Conservation (phyloP, 2,329 filamentous ascomycete species). For the Colletotrichum sp. region DNA sequence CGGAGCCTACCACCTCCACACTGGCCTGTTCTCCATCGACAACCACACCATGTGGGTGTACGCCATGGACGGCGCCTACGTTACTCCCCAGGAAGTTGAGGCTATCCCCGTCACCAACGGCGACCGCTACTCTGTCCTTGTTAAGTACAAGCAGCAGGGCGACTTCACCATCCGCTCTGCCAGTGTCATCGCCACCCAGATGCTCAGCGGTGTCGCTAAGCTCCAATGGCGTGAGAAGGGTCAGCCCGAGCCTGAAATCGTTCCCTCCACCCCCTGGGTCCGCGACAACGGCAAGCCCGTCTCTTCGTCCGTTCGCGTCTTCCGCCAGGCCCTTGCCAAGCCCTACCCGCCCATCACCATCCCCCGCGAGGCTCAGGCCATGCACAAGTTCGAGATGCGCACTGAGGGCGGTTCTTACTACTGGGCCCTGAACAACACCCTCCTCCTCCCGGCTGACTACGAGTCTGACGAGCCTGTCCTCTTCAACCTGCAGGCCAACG, state of each 20-base stretch:
- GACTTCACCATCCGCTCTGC: constrained; percentile 61
- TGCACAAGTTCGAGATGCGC: constrained; percentile 46
- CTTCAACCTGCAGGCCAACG: constrained; percentile 41
- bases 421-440: constrained; percentile 57
- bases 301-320: constrained; percentile 44
- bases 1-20: constrained; percentile 52
- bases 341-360: constrained; percentile 54
- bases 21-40: constrained; percentile 53
- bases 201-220: constrained; percentile 57
- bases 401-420: constrained; percentile 49
- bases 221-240: constrained; percentile 41
- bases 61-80: constrained; percentile 58
- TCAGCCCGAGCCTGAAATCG: constrained; percentile 5
- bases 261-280: constrained; percentile 47
- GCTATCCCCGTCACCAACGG: constrained; percentile 48
- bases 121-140: constrained; percentile 56
- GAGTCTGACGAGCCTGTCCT: constrained; percentile 47
- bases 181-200: constrained; percentile 53
- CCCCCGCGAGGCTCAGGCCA: constrained; percentile 46
- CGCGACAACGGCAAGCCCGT: constrained; percentile 50
- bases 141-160: constrained; percentile 49
- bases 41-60: constrained; percentile 59
- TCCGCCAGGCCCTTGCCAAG: constrained; percentile 45
- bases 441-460: constrained; percentile 42
- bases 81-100: constrained; percentile 48